Percentiles rank a stretch among this genome's conserved stretches.
Evolutionary conservation across 208 protist species (phyloP).

Genomic region (Porcisia deanei): DNA sequence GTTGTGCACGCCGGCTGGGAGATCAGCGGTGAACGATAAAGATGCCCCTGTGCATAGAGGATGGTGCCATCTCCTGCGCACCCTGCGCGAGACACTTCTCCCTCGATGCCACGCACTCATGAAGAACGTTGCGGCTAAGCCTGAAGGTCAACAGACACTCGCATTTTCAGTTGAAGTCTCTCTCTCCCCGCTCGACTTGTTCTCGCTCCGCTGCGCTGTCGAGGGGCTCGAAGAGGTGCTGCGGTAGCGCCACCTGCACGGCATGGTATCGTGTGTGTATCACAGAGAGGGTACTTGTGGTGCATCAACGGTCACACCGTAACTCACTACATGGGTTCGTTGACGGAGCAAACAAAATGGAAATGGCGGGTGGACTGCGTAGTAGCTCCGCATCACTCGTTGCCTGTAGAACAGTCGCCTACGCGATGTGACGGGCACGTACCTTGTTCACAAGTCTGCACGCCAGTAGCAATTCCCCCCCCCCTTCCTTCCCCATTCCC

Average conservation of each 20-base stretch:
- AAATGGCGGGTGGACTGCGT: background rate
- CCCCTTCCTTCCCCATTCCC: too few species aligned
- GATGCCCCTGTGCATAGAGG: background rate
- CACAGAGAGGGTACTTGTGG: background rate
- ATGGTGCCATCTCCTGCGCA: slow-evolving; percentile 6
- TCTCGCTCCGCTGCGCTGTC: slow-evolving; percentile 22
- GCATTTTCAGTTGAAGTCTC: slow-evolving; percentile 1
- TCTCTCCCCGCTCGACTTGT: slow-evolving; percentile 22
- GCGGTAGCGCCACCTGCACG: background rate
- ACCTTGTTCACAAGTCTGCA: too few species aligned
- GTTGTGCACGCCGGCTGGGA: background rate
- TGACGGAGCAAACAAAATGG: background rate
- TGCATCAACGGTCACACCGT: background rate
- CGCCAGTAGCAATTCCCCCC: too few species aligned
- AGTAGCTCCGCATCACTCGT: too few species aligned
- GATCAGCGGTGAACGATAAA: background rate
- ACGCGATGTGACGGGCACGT: too few species aligned
- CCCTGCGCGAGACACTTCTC: slow-evolving; percentile 7
- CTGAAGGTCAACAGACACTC: background rate
- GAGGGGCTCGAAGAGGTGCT: slow-evolving; percentile 12
- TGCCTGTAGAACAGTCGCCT: too few species aligned
- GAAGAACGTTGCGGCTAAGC: background rate
- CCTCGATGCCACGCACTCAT: slow-evolving; percentile 18
- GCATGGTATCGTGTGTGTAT: background rate
- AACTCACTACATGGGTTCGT: too few species aligned